phyloP scores from a whole-genome alignment of 2,329 filamentous ascomycete genomes.

The Ophiostoma tasmaniense region DNA sequence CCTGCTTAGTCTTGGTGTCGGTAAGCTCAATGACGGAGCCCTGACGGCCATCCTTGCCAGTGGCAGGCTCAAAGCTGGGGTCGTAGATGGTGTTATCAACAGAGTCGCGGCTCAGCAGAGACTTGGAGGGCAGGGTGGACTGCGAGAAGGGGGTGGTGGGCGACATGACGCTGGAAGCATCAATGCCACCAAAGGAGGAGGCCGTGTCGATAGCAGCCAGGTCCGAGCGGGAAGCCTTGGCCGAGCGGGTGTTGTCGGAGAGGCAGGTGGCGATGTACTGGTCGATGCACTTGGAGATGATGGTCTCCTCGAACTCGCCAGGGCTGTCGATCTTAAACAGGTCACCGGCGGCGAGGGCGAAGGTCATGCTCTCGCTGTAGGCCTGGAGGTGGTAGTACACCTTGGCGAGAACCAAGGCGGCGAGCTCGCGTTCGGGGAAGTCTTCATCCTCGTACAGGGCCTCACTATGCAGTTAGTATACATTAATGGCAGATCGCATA shows the following conservation, averaged over 20 bases:
- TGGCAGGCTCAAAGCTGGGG: conserved; percentile 43
- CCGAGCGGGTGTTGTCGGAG: conserved; percentile 40
- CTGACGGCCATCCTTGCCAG: conserved; percentile 44
- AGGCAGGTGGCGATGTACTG: conserved; percentile 79
- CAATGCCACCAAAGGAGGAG: conserved; percentile 68
- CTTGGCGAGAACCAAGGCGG: conserved; percentile 90
- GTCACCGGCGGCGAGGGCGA: conserved; percentile 88
- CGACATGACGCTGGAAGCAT: conserved; percentile 65
- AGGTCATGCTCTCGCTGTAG: conserved; percentile 99
- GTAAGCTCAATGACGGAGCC: conserved; percentile 56
- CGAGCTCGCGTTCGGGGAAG: conserved; percentile 88
- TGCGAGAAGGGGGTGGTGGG: conserved; percentile 94
- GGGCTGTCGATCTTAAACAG: conserved; percentile 87
- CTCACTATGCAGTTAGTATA: conserved; percentile 54
- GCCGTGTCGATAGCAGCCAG: conserved; percentile 69
- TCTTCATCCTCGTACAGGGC: conserved; percentile 92
- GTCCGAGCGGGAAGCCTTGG: conserved; percentile 28
- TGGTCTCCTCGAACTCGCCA: conserved; percentile 96
- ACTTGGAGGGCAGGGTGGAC: conserved; percentile 86
- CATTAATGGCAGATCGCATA: background rate
- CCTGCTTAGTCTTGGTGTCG: conserved; percentile 64
- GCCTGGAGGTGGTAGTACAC: conserved; percentile 98
- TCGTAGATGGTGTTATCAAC: conserved; percentile 55
- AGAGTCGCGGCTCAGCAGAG: conserved; percentile 77
- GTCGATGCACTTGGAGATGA: conserved; percentile 96